A percentile compares a stretch with the other conserved stretches of the same genome.
phyloP scores from a whole-genome alignment of 1,284 basidiomycete genomes.

The Austroboletus niveus region DNA sequence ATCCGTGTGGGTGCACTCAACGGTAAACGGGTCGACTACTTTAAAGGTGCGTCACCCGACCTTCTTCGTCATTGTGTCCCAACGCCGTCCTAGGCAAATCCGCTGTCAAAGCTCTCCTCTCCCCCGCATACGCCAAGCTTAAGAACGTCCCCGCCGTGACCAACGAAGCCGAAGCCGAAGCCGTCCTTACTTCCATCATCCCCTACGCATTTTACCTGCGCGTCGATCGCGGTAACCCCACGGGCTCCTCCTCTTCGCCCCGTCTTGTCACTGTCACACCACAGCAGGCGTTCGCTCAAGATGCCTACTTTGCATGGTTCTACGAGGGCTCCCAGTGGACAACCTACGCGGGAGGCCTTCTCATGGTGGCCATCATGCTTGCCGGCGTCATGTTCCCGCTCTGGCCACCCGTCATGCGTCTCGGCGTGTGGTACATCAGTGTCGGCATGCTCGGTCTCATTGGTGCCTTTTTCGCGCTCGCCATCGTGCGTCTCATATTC shows the following conservation, averaged over 20 bases:
- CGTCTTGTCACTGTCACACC: constrained; percentile 82
- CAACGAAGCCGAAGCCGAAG: constrained; percentile 75
- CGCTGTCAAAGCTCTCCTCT: constrained; percentile 88
- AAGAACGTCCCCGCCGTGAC: constrained; percentile 81
- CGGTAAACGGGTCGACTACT: constrained; percentile 96
- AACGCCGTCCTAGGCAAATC: constrained; percentile 66
- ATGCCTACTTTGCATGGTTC: constrained; percentile 94
- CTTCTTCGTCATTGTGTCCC: neutral
- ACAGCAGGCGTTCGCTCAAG: constrained; percentile 76
- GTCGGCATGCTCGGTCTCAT: constrained; percentile 88
- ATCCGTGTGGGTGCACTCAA: constrained; percentile 87
- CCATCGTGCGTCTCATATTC: constrained; percentile 90
- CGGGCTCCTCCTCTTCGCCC: constrained; percentile 70
- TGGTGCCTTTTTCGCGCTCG: constrained; percentile 88
- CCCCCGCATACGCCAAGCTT: constrained; percentile 87
- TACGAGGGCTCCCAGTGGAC: constrained; percentile 94
- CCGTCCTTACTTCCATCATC: constrained; percentile 71
- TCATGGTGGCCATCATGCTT: constrained; percentile 93
- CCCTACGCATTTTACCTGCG: constrained; percentile 89
- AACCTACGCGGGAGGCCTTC: constrained; percentile 88
- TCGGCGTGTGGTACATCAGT: constrained; percentile 96
- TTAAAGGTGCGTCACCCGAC: constrained; percentile 65
- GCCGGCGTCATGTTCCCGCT: constrained; percentile 99
- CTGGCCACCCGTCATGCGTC: constrained; percentile 91
- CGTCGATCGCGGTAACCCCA: constrained; percentile 75